Conservation (phyloP, 345 rosid genomes). For the Eucalyptus globulus region DNA sequence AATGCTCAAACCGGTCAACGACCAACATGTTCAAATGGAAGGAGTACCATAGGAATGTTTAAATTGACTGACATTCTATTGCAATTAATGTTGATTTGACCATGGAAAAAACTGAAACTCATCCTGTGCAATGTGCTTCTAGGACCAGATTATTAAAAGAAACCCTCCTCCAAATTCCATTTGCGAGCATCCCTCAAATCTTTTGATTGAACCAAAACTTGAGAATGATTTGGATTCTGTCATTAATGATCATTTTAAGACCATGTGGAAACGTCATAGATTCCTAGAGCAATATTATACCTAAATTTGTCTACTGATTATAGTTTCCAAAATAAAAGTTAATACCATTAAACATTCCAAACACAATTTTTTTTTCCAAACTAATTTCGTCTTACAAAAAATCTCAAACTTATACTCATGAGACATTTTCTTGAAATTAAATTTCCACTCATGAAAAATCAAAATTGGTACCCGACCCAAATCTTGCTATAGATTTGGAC, state of each 20-base stretch:
- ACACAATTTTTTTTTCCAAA: neutral
- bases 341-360: neutral
- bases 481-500: neutral
- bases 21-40: neutral
- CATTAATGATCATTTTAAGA: neutral
- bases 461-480: neutral
- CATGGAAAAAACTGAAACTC: neutral
- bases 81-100: neutral
- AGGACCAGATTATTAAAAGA: neutral
- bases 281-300: neutral
- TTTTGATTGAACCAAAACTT: neutral
- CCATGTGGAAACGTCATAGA: neutral
- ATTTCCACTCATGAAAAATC: neutral
- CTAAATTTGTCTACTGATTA: neutral
- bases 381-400: neutral
- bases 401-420: fast-evolving
- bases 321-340: neutral
- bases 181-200: neutral
- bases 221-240: neutral
- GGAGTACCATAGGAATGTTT: neutral
- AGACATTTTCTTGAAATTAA: neutral
- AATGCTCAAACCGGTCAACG: neutral
- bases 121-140: neutral
- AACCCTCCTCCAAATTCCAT: neutral
- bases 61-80: neutral